Conservation (phyloP, 306 rosid species). For the Dryas drummondii region DNA sequence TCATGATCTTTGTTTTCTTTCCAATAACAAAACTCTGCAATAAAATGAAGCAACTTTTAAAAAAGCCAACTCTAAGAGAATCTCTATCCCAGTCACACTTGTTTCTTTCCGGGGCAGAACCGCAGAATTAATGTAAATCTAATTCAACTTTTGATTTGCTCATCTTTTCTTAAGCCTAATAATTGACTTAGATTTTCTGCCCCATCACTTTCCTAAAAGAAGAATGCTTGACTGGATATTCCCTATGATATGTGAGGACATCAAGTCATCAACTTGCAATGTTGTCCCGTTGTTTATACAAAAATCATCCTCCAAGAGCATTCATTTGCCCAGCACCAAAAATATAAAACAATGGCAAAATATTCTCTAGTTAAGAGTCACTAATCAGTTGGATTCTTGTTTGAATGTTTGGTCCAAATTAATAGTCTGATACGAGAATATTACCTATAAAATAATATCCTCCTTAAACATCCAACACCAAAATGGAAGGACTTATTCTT, state of each 20-base stretch:
- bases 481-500: neutral
- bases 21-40: neutral
- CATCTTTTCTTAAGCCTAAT: neutral
- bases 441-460: neutral
- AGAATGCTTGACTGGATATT: neutral
- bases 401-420: neutral
- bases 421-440: neutral
- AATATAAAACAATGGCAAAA: neutral
- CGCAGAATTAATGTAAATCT: neutral
- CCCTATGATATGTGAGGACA: conserved; percentile 14
- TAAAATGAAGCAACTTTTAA: neutral
- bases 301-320: neutral
- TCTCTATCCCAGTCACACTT: neutral
- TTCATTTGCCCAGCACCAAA: conserved; percentile 1
- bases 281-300: neutral
- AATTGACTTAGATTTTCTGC: conserved; percentile 14
- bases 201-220: conserved; percentile 13
- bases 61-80: conserved; percentile 10
- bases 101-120: conserved; percentile 5
- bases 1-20: neutral
- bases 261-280: conserved; percentile 8
- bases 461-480: neutral
- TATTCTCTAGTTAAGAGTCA: conserved; percentile 9
- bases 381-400: neutral
- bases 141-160: neutral